Base-by-base conservation (phyloP, 331 rosid genomes). In the Malus hybrid region DNA sequence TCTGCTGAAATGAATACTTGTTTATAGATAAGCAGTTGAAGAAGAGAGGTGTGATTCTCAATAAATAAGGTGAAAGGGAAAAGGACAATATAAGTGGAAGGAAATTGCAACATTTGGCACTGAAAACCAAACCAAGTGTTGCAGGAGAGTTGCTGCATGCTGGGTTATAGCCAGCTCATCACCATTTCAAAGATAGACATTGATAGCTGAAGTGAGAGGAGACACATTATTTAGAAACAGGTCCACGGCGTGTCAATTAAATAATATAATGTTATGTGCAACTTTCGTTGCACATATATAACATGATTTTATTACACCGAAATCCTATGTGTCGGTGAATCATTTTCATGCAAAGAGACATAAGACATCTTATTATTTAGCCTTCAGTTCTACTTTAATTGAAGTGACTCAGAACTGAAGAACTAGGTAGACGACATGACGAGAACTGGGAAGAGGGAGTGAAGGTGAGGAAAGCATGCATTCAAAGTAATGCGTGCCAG, bases 381-480 rank as follows among this genome's bases (percentile, higher is more conserved):
- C 0, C 66, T 32, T 1, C 66, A 16, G n/a, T 73, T 6, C 46
- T 15, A 63, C 22, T 60, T 29, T 46, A 4, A 11, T 24, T 14
- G 72, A 52, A 18, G 18, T 52, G 18, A 52, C 10, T 52, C 57
- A 7, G 10, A 52, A 52, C 57, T 16, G n/a, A 42, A 72, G 76
- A 33, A 31, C 12, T 48, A 27, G 13, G 50, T 32, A 66, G 20
- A 75, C 77, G 83, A 79, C 82, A 75, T 3, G 80, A 72, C 42
- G 66, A 68, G 34, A n/a, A 61, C 34, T 70, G 48, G 3, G 14
- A 3, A 42, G 48, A 42, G 48, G 48, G 48, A 10, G 48, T 42
- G 48, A 42, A 42, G 13, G 14, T 42, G 46, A 42, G 31, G 71
- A 76, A 81, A 65, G 79, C 89, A 83, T 85, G 87, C 86, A 82